Evolutionary conservation across 2,329 filamentous ascomycete species (phyloP).

Genomic region (Colletotrichum tanaceti): DNA sequence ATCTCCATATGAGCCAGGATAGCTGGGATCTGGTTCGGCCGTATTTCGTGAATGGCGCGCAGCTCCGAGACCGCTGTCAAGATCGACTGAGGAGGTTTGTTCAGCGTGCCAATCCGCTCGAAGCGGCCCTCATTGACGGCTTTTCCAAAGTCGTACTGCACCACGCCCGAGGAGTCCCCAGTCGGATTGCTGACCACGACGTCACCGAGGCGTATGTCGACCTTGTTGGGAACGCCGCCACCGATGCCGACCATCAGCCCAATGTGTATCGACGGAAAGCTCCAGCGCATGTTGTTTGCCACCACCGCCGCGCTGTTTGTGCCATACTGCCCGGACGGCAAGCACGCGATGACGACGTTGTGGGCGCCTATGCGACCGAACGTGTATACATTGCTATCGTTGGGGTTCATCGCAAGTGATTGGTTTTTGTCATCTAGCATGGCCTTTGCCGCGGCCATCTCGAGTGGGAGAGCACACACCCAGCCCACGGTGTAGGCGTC

Average conservation of each 20-base stretch:
- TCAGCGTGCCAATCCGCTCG: background rate
- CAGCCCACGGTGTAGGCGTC: conserved; percentile 39
- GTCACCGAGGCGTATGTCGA: conserved; percentile 47
- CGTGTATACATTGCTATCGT: conserved; percentile 16
- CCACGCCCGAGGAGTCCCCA: conserved; percentile 38
- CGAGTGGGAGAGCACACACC: conserved; percentile 41
- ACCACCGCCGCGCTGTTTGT: conserved; percentile 4
- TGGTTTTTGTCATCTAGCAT: conserved; percentile 42
- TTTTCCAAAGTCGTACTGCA: conserved; percentile 46
- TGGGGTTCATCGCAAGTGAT: background rate
- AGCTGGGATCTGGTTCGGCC: background rate
- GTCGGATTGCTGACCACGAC: conserved; percentile 45
- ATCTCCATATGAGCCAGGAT: background rate
- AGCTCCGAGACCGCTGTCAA: background rate
- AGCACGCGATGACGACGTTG: conserved; percentile 31
- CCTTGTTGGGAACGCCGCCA: conserved; percentile 39
- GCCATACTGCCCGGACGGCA: conserved; percentile 29
- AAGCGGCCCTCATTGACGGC: background rate
- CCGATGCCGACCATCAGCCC: conserved; percentile 47
- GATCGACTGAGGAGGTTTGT: background rate
- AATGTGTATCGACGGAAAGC: conserved; percentile 30
- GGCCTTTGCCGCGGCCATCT: conserved; percentile 39
- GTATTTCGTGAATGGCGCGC: background rate
- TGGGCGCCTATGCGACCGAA: conserved; percentile 14
- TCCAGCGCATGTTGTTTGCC: conserved; percentile 39